Evolutionary conservation across 2,329 filamentous ascomycete species (phyloP).

Genomic region (Grosmannia serpens): DNA sequence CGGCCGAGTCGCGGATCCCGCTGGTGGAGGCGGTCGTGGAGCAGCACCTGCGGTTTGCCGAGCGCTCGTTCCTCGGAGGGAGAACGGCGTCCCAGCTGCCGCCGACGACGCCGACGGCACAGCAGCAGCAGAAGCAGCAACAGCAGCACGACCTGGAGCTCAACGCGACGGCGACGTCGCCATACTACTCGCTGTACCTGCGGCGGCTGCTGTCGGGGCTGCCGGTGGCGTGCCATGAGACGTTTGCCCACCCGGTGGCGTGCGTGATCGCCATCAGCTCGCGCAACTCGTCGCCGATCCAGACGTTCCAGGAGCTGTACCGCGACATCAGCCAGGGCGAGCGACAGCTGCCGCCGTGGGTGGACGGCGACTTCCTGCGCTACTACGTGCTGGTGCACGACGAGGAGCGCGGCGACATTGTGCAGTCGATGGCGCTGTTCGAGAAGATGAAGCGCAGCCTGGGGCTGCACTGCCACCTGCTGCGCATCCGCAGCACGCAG

Average conservation of each 20-base stretch:
- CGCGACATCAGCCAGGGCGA: conserved; percentile 70
- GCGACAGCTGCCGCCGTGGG: conserved; percentile 66
- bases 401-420: conserved; percentile 88
- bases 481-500: conserved; percentile 73
- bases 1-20: conserved; percentile 35
- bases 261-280: conserved; percentile 94
- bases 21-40: conserved; percentile 75
- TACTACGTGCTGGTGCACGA: conserved; percentile 97
- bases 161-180: conserved; percentile 48
- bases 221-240: conserved; percentile 73
- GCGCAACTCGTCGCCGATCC: conserved; percentile 69
- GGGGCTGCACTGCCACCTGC: conserved; percentile 84
- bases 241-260: conserved; percentile 87
- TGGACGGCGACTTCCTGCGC: conserved; percentile 81
- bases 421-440: conserved; percentile 77
- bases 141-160: conserved; percentile 24
- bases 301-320: conserved; percentile 76
- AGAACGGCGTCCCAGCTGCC: too few species aligned
- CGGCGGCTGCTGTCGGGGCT: conserved; percentile 71
- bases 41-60: conserved; percentile 64
- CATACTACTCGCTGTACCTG: conserved; percentile 78
- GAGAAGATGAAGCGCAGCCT: conserved; percentile 99
- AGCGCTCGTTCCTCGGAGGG: conserved; percentile 39
- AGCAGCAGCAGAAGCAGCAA: conserved; percentile 13
- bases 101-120: conserved; percentile 23